These are phyloP conservation scores for Orychophragmus violaceus DNA, from an alignment of 345 rosid genomes.

Conservation along the genomic window DNA sequence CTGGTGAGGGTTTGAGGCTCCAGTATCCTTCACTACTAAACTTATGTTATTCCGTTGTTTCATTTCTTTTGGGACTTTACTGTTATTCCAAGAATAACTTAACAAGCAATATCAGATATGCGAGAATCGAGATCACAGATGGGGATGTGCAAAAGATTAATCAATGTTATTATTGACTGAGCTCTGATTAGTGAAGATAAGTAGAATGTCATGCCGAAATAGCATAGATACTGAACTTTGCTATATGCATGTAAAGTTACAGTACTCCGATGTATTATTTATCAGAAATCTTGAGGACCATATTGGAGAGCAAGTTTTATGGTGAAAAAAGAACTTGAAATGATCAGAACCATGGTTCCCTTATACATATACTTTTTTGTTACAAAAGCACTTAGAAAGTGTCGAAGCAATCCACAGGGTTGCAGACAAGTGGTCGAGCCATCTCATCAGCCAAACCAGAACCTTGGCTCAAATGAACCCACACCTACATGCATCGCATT, in stretches of 20 bases:
- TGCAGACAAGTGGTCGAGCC: constrained; percentile 48
- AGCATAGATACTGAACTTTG: constrained; percentile 1
- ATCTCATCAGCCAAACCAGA: constrained; percentile 38
- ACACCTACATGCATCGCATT: constrained; percentile 32
- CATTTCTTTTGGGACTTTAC: too few relatives aligned
- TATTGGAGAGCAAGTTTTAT: neutral
- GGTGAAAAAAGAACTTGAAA: neutral
- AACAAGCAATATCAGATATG: constrained; percentile 48
- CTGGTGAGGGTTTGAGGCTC: too few relatives aligned
- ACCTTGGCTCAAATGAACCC: constrained; percentile 38
- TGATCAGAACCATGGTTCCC: neutral
- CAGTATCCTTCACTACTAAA: too few relatives aligned
- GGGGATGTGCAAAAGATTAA: constrained; percentile 59
- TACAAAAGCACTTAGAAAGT: constrained; percentile 20
- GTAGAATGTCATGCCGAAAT: constrained; percentile 4
- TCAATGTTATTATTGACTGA: neutral
- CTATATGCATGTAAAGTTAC: constrained; percentile 13
- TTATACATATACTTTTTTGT: too few relatives aligned
- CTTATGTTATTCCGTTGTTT: too few relatives aligned
- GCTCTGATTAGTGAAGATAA: constrained; percentile 4
- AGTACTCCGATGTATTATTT: neutral
- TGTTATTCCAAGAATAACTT: constrained; percentile 37
- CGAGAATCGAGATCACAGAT: constrained; percentile 76
- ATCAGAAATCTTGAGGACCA: neutral
- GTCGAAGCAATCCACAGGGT: too few relatives aligned